A percentile compares a stretch with the other conserved stretches of the same genome.
Evolutionary conservation across 345 rosid genomes (phyloP).

Genomic region (Cochlearia excelsa): DNA sequence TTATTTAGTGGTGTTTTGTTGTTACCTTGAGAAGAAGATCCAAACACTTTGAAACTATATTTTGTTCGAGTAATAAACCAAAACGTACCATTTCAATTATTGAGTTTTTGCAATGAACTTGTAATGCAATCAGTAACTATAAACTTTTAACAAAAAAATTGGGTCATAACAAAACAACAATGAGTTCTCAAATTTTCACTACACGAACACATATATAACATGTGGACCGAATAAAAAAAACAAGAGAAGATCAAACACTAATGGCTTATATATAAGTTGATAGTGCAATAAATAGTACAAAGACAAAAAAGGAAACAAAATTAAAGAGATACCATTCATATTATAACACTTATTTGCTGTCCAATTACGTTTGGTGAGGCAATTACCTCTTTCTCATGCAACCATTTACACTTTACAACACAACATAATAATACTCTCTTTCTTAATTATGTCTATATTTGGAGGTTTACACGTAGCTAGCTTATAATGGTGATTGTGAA

Average conservation of each 20-base stretch:
- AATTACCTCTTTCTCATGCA: conserved; percentile 40
- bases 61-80: neutral
- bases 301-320: conserved; percentile 24
- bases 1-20: no score
- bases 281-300: conserved; percentile 17
- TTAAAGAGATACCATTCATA: conserved; percentile 38
- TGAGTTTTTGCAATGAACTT: no score
- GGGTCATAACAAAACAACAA: conserved; percentile 25
- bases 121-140: neutral
- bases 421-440: conserved; percentile 10
- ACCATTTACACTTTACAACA: conserved; percentile 21
- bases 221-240: conserved; percentile 25
- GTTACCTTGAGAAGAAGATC: no score
- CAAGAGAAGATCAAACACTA: neutral
- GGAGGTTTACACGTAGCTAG: conserved; percentile 18
- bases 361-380: conserved; percentile 31
- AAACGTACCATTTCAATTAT: neutral
- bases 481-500: conserved; percentile 24
- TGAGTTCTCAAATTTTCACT: conserved; percentile 26
- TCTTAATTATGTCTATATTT: conserved; percentile 15
- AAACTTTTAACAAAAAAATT: conserved; percentile 5
- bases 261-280: conserved; percentile 19
- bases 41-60: no score
- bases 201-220: conserved; percentile 18
- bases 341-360: conserved; percentile 36